These are phyloP conservation scores for Bipolaris oryzae DNA, from an alignment of 2,329 filamentous ascomycete species.

Conservation along the genomic window DNA sequence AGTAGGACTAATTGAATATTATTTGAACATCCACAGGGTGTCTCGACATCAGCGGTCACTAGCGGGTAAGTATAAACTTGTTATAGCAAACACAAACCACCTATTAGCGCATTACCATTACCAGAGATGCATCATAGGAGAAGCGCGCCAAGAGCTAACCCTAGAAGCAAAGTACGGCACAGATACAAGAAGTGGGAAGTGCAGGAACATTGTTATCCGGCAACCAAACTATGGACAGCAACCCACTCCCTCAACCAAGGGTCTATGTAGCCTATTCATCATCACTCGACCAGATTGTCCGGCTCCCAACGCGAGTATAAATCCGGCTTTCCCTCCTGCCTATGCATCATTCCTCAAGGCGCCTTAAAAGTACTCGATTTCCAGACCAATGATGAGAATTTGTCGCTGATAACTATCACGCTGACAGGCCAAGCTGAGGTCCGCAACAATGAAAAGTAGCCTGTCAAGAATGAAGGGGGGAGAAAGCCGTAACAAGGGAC, in stretches of 20 bases:
- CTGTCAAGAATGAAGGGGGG: neutral
- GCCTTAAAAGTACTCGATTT: neutral
- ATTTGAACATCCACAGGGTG: no score
- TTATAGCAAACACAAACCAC: no score
- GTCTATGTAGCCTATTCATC: neutral
- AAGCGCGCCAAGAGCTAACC: no score
- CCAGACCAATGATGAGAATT: neutral
- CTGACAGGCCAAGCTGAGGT: neutral
- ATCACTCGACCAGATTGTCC: neutral
- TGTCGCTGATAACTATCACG: neutral
- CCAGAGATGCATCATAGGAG: no score
- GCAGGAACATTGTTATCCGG: neutral
- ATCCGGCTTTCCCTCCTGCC: neutral
- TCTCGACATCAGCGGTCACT: no score
- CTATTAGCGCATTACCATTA: no score
- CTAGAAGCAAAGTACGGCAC: no score
- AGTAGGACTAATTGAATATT: no score
- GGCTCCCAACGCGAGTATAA: neutral
- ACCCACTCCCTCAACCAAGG: neutral
- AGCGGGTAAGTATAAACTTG: no score
- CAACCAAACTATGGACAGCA: neutral
- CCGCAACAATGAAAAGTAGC: neutral
- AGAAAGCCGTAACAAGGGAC: no score
- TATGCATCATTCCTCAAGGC: neutral
- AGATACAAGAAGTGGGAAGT: neutral